phyloP scores from a whole-genome alignment of 2,329 filamentous ascomycete species.

The Claviceps quebecensis region DNA sequence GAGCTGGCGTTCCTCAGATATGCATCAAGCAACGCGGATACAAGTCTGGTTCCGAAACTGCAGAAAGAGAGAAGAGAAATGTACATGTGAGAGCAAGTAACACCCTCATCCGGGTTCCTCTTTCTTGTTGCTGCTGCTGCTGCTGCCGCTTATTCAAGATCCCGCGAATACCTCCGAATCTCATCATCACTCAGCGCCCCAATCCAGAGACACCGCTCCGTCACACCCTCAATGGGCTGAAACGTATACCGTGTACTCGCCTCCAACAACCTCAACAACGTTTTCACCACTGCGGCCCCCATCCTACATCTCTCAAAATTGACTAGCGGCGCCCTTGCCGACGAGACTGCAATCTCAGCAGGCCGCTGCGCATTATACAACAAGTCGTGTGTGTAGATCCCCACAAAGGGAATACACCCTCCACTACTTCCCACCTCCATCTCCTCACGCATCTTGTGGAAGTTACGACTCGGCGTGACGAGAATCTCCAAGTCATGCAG shows the following conservation, averaged over 20 bases:
- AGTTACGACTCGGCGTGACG: slow-evolving; percentile 66
- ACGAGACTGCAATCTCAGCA: slow-evolving; percentile 55
- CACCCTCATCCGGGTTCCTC: neutral
- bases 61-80: neutral
- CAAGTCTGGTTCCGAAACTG: too few relatives aligned
- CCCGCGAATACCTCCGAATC: slow-evolving; percentile 43
- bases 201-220: slow-evolving; percentile 76
- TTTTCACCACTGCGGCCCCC: slow-evolving; percentile 66
- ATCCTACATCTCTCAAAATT: slow-evolving; percentile 75
- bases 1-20: too few relatives aligned
- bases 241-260: slow-evolving; percentile 63
- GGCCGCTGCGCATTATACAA: slow-evolving; percentile 71
- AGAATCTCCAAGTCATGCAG: slow-evolving; percentile 57
- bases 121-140: neutral
- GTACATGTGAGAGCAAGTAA: neutral
- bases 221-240: slow-evolving; percentile 59
- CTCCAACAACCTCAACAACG: slow-evolving; percentile 62
- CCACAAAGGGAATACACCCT: slow-evolving; percentile 74
- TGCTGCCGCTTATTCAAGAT: slow-evolving; percentile 24
- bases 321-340: slow-evolving; percentile 52
- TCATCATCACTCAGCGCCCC: slow-evolving; percentile 63
- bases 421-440: slow-evolving; percentile 58
- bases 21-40: too few relatives aligned
- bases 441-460: slow-evolving; percentile 60
- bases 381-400: slow-evolving; percentile 70